These are phyloP conservation scores for Exsudoporus frostii DNA, from an alignment of 768 basidiomycete genomes.

Conservation along the genomic window DNA sequence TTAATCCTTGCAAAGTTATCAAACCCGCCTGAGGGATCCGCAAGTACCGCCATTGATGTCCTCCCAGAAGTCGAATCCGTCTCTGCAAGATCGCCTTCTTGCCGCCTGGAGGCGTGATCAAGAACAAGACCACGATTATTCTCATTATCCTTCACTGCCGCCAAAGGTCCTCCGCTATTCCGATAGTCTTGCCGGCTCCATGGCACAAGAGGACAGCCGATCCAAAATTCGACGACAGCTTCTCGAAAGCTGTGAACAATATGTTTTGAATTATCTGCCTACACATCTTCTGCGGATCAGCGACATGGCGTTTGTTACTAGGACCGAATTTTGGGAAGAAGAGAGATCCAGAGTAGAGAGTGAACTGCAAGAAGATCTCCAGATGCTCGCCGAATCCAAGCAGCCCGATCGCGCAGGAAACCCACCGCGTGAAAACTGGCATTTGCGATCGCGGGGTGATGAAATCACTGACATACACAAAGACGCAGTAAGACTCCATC, in stretches of 20 bases:
- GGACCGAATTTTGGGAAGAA: slow-evolving; percentile 10
- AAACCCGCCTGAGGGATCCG: not conserved
- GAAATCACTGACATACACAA: not conserved
- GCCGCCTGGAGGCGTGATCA: slow-evolving; percentile 4
- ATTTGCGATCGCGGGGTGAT: not conserved
- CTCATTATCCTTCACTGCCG: not conserved
- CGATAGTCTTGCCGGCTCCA: not conserved
- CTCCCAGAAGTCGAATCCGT: not conserved
- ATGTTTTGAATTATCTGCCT: slow-evolving; percentile 19
- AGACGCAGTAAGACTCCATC: slow-evolving; percentile 1
- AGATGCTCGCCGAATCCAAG: not conserved
- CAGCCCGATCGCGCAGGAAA: not conserved
- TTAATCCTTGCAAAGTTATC: not conserved
- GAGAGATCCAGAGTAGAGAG: slow-evolving; percentile 7
- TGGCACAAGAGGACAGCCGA: not conserved
- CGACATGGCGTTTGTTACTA: slow-evolving; percentile 15
- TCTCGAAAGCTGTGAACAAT: slow-evolving; percentile 12
- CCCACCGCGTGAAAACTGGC: not conserved
- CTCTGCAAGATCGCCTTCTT: not conserved
- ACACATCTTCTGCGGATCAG: slow-evolving; percentile 13
- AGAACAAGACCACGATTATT: not conserved
- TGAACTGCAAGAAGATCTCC: not conserved
- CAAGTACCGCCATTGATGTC: not conserved
- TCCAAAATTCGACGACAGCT: slow-evolving; percentile 1
- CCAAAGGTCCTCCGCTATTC: slow-evolving; percentile 3